Percentiles rank a stretch among this genome's conserved stretches.
Conservation (phyloP, 805 yeast genomes). For the Metschnikowia henanensis region DNA sequence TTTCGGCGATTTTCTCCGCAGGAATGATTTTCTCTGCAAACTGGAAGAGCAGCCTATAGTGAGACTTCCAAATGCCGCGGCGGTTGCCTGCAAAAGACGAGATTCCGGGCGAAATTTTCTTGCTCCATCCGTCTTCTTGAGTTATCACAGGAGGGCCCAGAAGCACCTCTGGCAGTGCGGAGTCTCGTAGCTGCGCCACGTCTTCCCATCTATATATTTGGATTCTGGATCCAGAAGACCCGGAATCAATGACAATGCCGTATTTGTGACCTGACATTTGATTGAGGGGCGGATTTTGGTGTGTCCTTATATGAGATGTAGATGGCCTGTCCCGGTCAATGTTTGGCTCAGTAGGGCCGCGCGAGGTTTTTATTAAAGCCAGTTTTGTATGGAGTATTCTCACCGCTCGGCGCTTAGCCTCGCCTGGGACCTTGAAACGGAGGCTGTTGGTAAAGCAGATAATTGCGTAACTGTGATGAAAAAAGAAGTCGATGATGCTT, state of each 20-base stretch:
- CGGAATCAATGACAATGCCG: constrained; percentile 93
- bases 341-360: no score
- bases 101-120: constrained; percentile 80
- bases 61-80: constrained; percentile 64
- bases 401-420: no score
- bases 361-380: no score
- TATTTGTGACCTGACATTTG: constrained; percentile 38
- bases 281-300: no score
- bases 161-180: constrained; percentile 33
- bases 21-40: constrained; percentile 78
- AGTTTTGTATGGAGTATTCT: no score
- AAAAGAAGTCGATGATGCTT: no score
- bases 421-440: no score
- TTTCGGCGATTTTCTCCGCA: constrained; percentile 49
- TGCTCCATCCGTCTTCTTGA: constrained; percentile 67
- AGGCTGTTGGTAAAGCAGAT: no score
- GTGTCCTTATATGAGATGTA: no score
- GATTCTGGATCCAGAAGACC: constrained; percentile 91
- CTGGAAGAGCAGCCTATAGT: constrained; percentile 61
- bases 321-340: neutral
- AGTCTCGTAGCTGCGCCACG: constrained; percentile 21
- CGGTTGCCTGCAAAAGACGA: constrained; percentile 56
- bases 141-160: constrained; percentile 66
- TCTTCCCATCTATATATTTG: constrained; percentile 83
- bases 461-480: no score